These are phyloP conservation scores for Quercus wislizeni DNA, from an alignment of 306 rosid species.

Conservation along the genomic window DNA sequence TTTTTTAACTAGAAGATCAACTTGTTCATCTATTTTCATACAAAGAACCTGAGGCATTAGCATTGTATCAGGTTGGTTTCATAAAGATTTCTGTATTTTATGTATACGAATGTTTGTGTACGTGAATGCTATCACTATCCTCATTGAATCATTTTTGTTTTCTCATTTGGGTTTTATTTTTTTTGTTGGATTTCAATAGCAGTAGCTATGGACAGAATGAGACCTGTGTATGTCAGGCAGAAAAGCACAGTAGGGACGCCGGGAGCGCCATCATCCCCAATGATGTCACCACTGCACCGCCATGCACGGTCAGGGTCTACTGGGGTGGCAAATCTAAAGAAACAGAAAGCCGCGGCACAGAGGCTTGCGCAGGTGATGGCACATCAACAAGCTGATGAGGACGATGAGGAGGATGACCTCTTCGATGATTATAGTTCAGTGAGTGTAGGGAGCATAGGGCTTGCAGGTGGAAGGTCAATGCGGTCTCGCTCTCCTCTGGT, in stretches of 20 bases:
- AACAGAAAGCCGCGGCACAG: slow-evolving; percentile 93
- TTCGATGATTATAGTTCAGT: slow-evolving; percentile 44
- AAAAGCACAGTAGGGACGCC: slow-evolving; percentile 50
- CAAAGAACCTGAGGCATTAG: no score
- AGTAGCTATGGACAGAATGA: slow-evolving; percentile 57
- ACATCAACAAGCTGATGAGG: slow-evolving; percentile 42
- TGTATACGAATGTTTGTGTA: not conserved
- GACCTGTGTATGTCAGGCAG: slow-evolving; percentile 49
- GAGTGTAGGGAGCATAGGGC: slow-evolving; percentile 64
- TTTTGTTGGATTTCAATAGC: not conserved
- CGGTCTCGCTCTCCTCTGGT: slow-evolving; percentile 70
- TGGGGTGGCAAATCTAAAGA: slow-evolving; percentile 47
- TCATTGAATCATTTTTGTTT: not conserved
- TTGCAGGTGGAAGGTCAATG: slow-evolving; percentile 59
- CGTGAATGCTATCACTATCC: not conserved
- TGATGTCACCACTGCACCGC: slow-evolving; percentile 27
- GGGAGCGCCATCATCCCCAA: slow-evolving; percentile 55
- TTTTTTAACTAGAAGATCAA: not conserved
- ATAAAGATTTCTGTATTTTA: not conserved
- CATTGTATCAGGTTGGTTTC: not conserved
- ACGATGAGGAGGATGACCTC: slow-evolving; percentile 64
- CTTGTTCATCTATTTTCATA: not conserved
- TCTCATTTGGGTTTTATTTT: not conserved
- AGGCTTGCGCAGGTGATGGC: slow-evolving; percentile 99
- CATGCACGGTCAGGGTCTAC: slow-evolving; percentile 11